Evolutionary conservation across 176 grass and related monocot genomes (phyloP), one percentile per base, ranked within the genome.

Genomic region (Carex parvula): DNA sequence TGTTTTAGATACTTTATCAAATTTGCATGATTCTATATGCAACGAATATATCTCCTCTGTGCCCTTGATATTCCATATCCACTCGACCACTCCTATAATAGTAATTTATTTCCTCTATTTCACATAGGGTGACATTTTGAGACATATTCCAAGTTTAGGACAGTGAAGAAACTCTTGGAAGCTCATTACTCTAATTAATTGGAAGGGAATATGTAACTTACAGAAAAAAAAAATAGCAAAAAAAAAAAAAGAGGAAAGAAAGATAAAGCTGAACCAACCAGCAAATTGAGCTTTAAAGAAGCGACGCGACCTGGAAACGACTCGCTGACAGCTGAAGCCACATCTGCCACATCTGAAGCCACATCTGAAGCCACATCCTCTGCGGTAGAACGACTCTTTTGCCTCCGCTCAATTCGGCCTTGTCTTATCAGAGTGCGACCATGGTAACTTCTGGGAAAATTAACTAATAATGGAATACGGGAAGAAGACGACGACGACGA

Each of bases 211-310:
- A 64, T 64, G 24, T 4, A 64, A 64, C 11, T 14, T 13, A 61
- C 1, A 61, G 3, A 64, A 26, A 63, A 24, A 9, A 24, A 3
- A 48, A 48, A 8, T 7, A 42, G 41, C n/a, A n/a, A n/a, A n/a
- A 42, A 48, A 10, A 11, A 50, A 46, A 46, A 24, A 22, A 42
- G 17, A 44, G 32, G 8, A 41, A 53, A 18, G 17, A 74, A 48
- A 30, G 4, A 46, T 3, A 11, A 21, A 75, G 11, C 3, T 77
- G 44, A 60, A 62, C 80, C 13, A 18, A 82, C 80, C 80, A 82
- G 46, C 46, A 82, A 24, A 64, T 66, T 82, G n/a, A 82, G 60
- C 80, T 82, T 82, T 60, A 82, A 64, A 46, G 39, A 66, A 82
- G 80, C n/a, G 37, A 82, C 12, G 5, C 32, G 77, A 8, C 17